Evolutionary conservation across 306 rosid genomes (phyloP).

Genomic region (Medicago lupulina): DNA sequence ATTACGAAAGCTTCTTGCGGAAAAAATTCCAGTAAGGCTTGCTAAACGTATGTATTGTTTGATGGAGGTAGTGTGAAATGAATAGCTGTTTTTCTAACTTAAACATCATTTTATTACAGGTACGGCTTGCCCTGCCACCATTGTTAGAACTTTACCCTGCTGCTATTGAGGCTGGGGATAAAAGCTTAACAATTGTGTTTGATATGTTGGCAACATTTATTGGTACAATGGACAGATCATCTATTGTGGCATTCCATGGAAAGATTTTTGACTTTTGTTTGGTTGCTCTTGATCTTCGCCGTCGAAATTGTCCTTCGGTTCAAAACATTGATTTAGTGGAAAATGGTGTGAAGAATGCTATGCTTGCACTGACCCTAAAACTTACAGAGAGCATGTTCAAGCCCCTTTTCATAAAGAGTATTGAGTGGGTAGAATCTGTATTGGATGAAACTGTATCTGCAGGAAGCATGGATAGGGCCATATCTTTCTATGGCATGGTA

Average conservation of each 20-base stretch:
- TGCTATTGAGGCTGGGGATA: slow-evolving; percentile 78
- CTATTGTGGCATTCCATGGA: slow-evolving; percentile 67
- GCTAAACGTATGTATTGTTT: slow-evolving; percentile 3
- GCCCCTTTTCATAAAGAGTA: slow-evolving; percentile 82
- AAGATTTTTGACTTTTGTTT: slow-evolving; percentile 80
- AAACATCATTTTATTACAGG: slow-evolving; percentile 54
- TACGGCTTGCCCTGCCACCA: slow-evolving; percentile 82
- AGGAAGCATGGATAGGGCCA: slow-evolving; percentile 72
- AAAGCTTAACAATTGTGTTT: slow-evolving; percentile 67
- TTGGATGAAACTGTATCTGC: slow-evolving; percentile 52
- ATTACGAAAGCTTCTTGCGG: slow-evolving; percentile 70
- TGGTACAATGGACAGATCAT: slow-evolving; percentile 69
- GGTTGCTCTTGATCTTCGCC: slow-evolving; percentile 85
- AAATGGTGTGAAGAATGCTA: slow-evolving; percentile 61
- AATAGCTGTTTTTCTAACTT: slow-evolving; percentile 25
- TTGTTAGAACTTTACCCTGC: slow-evolving; percentile 64
- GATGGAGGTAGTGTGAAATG: slow-evolving; percentile 10
- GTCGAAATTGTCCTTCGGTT: slow-evolving; percentile 65
- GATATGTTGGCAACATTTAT: slow-evolving; percentile 75
- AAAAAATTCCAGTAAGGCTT: slow-evolving; percentile 81
- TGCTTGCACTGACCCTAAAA: slow-evolving; percentile 72
- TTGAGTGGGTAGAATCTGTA: slow-evolving; percentile 89
- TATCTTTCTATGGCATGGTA: slow-evolving; percentile 84
- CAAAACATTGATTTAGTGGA: slow-evolving; percentile 69
- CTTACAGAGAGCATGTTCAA: slow-evolving; percentile 92